Evolutionary conservation across 2,329 filamentous ascomycete genomes (phyloP), one percentile per base, ranked within the genome.

Genomic region (Calycina herbarum): DNA sequence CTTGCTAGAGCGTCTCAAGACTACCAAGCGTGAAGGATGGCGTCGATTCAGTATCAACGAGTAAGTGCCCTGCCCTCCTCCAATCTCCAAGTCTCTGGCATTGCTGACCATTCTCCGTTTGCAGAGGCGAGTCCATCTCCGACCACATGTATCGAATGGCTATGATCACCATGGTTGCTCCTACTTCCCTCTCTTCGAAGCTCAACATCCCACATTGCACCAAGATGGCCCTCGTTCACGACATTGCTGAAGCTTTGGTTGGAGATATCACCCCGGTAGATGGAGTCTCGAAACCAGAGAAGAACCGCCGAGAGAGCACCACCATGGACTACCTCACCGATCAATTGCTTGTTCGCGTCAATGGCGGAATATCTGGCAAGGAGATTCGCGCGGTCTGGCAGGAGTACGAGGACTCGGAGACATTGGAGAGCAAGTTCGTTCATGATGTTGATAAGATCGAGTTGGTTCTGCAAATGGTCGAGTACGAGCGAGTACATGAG

Each of bases 131-230:
- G 79, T 96, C 93, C 1, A 97, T 99, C 76, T 86, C 92, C 63
- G 95, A 99, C 81, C 95, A 99, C 84, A 99, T 99, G 95, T 99
- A 98, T 80, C 93, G 95, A 80, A 99, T 99, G 95, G 93, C 94
- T 60, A 86, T 99, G 72, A 93, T 99, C 78, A 93, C 92, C 69
- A 92, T 99, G 89, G 86, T 97, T 70, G 93, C 93, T 2, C 94
- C 95, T 1, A 84, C 91, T 0, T 80, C 89, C 1, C 86, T 97
- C 11, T 83, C 88, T 2, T 79, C 86, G 0, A 85, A 85, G 48
- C 83, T 98, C 74, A 90, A 98, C 76, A 84, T 97, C 48, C 79
- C 85, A 31, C 89, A 89, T 72, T 99, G 95, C 82, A 94, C 93
- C 73, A 92, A 92, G 80, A 97, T 99, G 94, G 94, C 93, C 31